Evolutionary conservation across 257 asterid species (phyloP).

Genomic region (Plectranthus barbatus): DNA sequence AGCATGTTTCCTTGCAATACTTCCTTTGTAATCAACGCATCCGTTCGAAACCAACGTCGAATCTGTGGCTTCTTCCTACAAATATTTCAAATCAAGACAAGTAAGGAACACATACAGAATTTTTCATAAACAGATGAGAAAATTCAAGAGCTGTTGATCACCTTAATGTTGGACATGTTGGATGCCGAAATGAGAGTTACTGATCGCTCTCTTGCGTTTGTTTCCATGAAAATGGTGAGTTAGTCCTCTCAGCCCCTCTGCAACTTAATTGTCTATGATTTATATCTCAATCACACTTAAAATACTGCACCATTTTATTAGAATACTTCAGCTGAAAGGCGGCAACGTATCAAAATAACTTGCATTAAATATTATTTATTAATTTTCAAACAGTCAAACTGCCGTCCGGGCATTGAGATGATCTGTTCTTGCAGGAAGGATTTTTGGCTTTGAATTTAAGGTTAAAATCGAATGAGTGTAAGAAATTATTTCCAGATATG

Average conservation of each 20-base stretch:
- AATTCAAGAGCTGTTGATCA: not conserved
- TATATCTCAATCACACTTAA: not conserved
- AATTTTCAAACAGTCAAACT: constrained; percentile 10
- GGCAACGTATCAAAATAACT: constrained; percentile 1
- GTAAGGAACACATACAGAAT: not conserved
- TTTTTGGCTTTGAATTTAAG: not conserved
- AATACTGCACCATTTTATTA: not conserved
- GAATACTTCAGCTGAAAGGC: constrained; percentile 1
- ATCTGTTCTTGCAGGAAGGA: not conserved
- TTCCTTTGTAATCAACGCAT: constrained; percentile 53
- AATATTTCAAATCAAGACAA: not conserved
- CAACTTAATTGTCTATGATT: not conserved
- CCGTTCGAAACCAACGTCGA: constrained; percentile 50
- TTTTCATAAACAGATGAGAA: not conserved
- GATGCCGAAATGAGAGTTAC: not conserved
- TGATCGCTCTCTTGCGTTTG: not conserved
- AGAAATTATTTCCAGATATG: not conserved
- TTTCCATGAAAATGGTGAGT: not conserved
- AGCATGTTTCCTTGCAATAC: constrained; percentile 35
- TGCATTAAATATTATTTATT: not conserved
- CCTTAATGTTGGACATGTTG: constrained; percentile 13
- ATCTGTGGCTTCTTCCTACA: constrained; percentile 20
- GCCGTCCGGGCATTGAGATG: constrained; percentile 16
- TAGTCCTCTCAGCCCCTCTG: not conserved
- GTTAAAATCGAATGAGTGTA: not conserved